Base-by-base conservation (phyloP, 495 filamentous ascomycete genomes). In the Penicillium soppii region DNA sequence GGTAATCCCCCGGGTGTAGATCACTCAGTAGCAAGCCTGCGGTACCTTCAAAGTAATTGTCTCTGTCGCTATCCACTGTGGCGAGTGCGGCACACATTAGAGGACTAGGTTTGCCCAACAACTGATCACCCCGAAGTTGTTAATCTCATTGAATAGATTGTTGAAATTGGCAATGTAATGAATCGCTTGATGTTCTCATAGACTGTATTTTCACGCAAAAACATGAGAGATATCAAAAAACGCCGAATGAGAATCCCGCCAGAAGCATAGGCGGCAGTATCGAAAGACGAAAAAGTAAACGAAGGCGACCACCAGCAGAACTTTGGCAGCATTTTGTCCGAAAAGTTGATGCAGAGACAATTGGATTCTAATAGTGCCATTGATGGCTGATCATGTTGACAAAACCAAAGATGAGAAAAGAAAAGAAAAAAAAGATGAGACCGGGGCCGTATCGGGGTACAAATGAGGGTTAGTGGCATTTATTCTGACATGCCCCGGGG, bases 21-120 rank as follows among this genome's bases (percentile, higher is more conserved):
- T 71, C 77, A 9, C 70, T 70, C 19, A 78, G 64, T 25, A 84
- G 45, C 1, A 76, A 80, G 7, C 78, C 82, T 7, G 84, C 54
- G 1, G 78, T 70, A 13, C 63, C 60, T 6, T 68, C 59, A 20
- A 84, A 67, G 46, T 82, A 83, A 22, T 69, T 53, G 22, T 66
- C 62, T 21, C 40, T 26, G 22, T 58, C 52, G 17, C 68, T 58
- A 8, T 52, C 59, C 12, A 73, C 54, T 3, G 64, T 71, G 10
- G 61, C 61, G 22, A 71, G 47, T 0, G 66, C 60, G 5, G 61
- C 53, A 37, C 70, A 73, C 47, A 73, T 51, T 10, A 57, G 29
- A 25, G 65, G 59, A 8, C 23, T 15, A 19, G 58, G 27, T 4
- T 17, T 17, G 21, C 44, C 47, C 5, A 38, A 19, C 15, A 29